Evolutionary conservation across 2,329 filamentous ascomycete genomes (phyloP), one percentile per base, ranked within the genome.

Genomic region (Parasarocladium wereldwijsianum): DNA sequence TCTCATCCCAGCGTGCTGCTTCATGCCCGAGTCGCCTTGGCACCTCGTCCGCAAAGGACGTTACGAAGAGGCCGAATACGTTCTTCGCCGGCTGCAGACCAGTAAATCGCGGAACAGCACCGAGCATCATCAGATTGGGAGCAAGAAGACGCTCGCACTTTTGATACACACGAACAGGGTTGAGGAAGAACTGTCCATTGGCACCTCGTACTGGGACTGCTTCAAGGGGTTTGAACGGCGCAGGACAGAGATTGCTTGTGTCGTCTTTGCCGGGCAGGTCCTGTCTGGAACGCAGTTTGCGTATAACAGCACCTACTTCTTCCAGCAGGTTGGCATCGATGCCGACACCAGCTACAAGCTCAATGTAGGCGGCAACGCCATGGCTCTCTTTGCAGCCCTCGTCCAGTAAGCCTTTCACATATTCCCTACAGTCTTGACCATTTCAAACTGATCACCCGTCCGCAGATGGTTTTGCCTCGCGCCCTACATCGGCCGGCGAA

Each of bases 221-320:
- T 64, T 66, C 50, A 45, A 43, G 7, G 60, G 60, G 14, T 45
- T 49, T 7, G 51, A 64, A 33, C 45, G 51, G 1, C 52, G 54
- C 12, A 51, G 57, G 11, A 58, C 57, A 5, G 50, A 59, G 36
- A 52, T 61, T 25, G 48, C 47, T 33, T 44, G 50, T 40, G 28
- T 49, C 22, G 44, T 43, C 13, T 54, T 52, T 37, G 36, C 50
- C 14, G 47, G 43, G 4, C 57, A 60, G 34, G 49, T 51, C 29
- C 45, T 49, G 5, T 42, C 45, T 26, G 49, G 53, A 14, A 42
- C 8, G 11, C 13, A 24, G 25, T 50, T 60, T 28, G 50, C 55
- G 22, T 53, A 51, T 12, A 57, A 56, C 39, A 50, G 52, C 2
- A 58, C 54, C 11, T 58, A 55, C 32, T 58, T 60, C 31, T 58